Evolutionary conservation across 208 protist species (phyloP), one percentile per base, ranked within the genome.

Genomic region (Strigomonas culicis): DNA sequence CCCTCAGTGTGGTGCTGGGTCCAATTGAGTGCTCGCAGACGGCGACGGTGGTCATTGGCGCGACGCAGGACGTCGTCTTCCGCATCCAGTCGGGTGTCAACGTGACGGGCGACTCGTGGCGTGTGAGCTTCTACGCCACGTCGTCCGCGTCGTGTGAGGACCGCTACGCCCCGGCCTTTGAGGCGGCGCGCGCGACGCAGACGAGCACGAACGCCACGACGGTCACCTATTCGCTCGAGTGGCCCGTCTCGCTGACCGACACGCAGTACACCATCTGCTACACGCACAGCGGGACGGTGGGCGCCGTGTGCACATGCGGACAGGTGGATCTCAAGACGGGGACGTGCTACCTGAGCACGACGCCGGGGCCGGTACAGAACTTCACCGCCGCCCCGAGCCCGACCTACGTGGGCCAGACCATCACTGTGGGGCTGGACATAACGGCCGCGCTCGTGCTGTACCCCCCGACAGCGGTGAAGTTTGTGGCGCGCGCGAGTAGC

Each of bases 331-430:
- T 61, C 0, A 69, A 79, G 22, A 79, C 74, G 2, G 87, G 84
- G 2, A 77, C 86, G 67, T 96, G 91, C 68, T 94, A 70, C 73
- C 49, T 96, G 15, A 62, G 61, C 17, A 82, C 76, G 24, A 59
- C 77, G 24, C 59, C 68, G 10, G 79, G 80, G 13, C 77, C 83
- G 0, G 79, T 84, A 17, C 63, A 80, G 44, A 75, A 32, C 50
- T 92, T 93, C 66, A 64, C 53, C 17, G 47, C 70, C 10, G 53
- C 58, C 10, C 88, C 85, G 49, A 64, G 60, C 28, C 86, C 91
- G 43, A 88, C 79, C 7, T 96, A 96, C 69, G 91, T 92, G 19
- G 91, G 91, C 1, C 81, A 96, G 75, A 84, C 70, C 22, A 77
- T 96, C 58, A 81, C 74, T 8, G 64, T 96, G 22, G 67, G 52